Percentiles rank a stretch among this genome's conserved stretches.
These are phyloP conservation scores for Neurospora sp. DNA, from an alignment of 495 filamentous ascomycete genomes.

Conservation along the genomic window DNA sequence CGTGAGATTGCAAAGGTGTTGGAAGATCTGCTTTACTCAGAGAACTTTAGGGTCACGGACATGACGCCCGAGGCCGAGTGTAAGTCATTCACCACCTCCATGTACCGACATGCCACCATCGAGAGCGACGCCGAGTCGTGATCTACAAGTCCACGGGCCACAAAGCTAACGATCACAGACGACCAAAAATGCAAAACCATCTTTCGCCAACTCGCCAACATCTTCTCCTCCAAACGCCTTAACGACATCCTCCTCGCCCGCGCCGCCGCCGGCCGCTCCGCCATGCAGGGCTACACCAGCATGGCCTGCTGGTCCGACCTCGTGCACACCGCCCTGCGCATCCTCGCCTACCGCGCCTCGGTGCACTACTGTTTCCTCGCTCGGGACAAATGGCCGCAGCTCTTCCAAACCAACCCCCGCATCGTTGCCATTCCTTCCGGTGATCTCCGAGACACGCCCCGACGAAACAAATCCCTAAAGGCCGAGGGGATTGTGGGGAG, in stretches of 20 bases:
- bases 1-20: background rate
- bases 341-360: constrained; percentile 6
- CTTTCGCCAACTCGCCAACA: fast-evolving
- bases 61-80: background rate
- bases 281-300: background rate
- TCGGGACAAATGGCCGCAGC: constrained; percentile 3
- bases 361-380: constrained; percentile 1
- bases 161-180: background rate
- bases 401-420: background rate
- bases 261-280: background rate
- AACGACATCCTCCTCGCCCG: background rate
- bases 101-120: no score
- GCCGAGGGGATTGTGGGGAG: no score
- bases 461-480: background rate
- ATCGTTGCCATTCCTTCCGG: constrained; percentile 1
- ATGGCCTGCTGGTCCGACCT: constrained; percentile 6
- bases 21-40: background rate
- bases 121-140: no score
- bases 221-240: background rate
- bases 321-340: constrained; percentile 1
- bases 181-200: background rate
- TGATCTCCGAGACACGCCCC: background rate
- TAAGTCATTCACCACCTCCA: background rate
- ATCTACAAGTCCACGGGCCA: no score
- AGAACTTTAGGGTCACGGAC: background rate